These are phyloP conservation scores for Talaromyces atroroseus DNA, from an alignment of 2,329 filamentous ascomycete species.

Conservation along the genomic window DNA sequence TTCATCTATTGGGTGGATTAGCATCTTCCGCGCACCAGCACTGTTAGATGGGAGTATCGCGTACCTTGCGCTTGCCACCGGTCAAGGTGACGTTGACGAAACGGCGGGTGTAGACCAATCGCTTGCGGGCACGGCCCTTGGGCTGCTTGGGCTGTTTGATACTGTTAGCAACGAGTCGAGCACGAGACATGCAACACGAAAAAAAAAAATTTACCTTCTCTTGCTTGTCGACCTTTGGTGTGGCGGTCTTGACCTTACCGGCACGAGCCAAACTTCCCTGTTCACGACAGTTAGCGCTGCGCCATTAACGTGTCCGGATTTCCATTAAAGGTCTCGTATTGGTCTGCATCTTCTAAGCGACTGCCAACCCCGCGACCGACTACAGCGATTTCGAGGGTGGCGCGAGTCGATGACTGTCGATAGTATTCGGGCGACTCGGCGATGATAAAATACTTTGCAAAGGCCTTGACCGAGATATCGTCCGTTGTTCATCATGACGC, in stretches of 20 bases:
- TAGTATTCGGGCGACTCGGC: neutral
- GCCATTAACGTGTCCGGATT: neutral
- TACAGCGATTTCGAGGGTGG: neutral
- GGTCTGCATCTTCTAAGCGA: constrained; percentile 62
- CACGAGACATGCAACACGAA: neutral
- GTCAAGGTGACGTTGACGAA: constrained; percentile 93
- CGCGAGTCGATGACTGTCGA: neutral
- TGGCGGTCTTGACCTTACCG: constrained; percentile 87
- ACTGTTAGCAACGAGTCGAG: constrained; percentile 54
- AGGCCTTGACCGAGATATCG: neutral
- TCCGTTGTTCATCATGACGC: neutral
- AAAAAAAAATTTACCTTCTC: constrained; percentile 9
- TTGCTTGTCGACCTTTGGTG: constrained; percentile 55
- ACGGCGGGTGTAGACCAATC: constrained; percentile 84
- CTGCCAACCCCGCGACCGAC: neutral
- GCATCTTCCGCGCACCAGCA: neutral
- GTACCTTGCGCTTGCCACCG: constrained; percentile 89
- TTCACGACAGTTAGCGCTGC: neutral
- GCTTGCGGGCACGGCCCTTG: constrained; percentile 92
- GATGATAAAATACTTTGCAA: neutral
- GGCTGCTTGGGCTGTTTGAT: constrained; percentile 90
- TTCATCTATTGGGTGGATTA: constrained; percentile 10
- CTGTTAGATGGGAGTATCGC: constrained; percentile 21
- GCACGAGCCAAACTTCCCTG: constrained; percentile 71
- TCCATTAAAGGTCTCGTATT: neutral